Percentiles rank a stretch among this genome's conserved stretches.
Evolutionary conservation across 1,139 yeast species (phyloP).

Genomic region (Diutina sp.): DNA sequence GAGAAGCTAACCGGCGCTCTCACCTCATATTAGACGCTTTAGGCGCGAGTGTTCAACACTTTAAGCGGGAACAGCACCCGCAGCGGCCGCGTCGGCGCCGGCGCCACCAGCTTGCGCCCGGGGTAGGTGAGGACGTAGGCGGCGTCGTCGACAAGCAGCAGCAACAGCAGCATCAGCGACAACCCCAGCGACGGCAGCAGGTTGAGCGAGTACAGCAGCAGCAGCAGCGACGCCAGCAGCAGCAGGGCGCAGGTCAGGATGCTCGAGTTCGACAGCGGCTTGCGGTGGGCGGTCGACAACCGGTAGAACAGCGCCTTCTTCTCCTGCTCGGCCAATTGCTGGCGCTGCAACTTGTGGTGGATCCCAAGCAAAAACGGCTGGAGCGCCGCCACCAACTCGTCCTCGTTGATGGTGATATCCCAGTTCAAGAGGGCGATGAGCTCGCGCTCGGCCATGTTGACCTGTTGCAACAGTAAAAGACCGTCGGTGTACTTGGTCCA

Average conservation of each 20-base stretch:
- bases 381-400: conserved; percentile 56
- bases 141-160: conserved; percentile 1
- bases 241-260: background rate
- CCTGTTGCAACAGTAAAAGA: conserved; percentile 59
- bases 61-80: background rate
- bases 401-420: conserved; percentile 59
- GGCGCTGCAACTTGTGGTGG: conserved; percentile 15
- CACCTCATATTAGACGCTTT: background rate
- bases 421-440: conserved; percentile 71
- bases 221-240: background rate
- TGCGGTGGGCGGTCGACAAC: background rate
- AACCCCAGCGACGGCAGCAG: conserved; percentile 1
- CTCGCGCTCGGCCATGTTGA: conserved; percentile 86
- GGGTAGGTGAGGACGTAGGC: background rate
- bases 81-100: background rate
- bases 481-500: conserved; percentile 93
- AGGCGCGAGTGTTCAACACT: background rate
- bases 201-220: background rate
- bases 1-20: no score
- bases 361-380: conserved; percentile 71
- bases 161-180: conserved; percentile 1
- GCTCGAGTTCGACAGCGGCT: background rate
- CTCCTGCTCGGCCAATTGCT: background rate
- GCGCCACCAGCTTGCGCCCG: conserved; percentile 1
- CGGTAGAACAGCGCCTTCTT: conserved; percentile 2